Evolutionary conservation across 2,329 filamentous ascomycete genomes (phyloP).

Genomic region (Ophiostoma montium): DNA sequence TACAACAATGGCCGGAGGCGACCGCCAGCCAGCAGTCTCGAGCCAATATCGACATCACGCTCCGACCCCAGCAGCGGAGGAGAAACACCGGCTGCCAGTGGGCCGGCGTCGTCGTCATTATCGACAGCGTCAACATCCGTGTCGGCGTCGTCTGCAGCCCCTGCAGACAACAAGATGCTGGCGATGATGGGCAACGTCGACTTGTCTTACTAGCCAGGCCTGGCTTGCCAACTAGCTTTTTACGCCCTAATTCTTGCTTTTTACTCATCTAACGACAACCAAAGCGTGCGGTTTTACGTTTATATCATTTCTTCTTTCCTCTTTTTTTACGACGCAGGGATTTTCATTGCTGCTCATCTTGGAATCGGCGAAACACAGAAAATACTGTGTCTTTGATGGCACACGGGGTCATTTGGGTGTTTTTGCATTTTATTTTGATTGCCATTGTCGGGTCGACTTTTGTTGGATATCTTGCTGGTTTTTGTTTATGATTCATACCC

Average conservation of each 20-base stretch:
- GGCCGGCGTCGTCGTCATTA: not conserved
- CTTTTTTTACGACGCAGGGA: conserved; percentile 2
- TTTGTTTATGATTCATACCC: not conserved
- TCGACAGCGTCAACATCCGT: conserved; percentile 4
- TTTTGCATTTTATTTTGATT: not conserved
- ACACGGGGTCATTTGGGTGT: not conserved
- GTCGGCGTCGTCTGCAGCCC: conserved; percentile 5
- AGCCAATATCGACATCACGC: not conserved
- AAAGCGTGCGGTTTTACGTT: not conserved
- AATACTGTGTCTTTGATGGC: not conserved
- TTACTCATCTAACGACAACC: not conserved
- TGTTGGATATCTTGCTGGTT: not conserved
- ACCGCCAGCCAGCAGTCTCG: not conserved
- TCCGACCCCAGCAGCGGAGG: not conserved
- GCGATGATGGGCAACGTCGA: conserved; percentile 15
- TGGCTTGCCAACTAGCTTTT: not conserved
- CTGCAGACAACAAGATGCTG: conserved; percentile 11
- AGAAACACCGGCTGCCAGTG: not conserved
- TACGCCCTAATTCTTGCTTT: not conserved
- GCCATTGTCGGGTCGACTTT: no score
- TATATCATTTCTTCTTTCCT: not conserved
- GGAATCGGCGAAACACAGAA: not conserved
- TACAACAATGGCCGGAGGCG: conserved; percentile 1
- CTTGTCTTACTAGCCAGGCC: conserved; percentile 11
- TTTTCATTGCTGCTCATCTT: not conserved